Evolutionary conservation across 768 basidiomycete species (phyloP), one percentile per base, ranked within the genome.

Genomic region (Baorangia bicolor): DNA sequence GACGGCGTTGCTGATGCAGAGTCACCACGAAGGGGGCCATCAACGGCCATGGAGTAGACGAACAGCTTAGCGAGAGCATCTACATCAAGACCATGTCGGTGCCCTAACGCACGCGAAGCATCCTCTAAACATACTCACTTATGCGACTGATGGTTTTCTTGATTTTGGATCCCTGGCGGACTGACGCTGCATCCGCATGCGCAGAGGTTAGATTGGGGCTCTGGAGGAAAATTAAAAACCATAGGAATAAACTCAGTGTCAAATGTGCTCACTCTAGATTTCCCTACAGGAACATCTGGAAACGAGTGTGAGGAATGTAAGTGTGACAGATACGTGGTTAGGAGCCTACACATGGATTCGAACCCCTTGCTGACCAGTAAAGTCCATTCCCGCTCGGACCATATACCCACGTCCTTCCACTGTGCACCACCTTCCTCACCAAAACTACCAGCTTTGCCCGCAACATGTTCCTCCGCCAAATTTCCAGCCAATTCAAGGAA

Each of bases 381-480:
- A 52, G 84, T 83, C 86, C 93, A 98, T 70, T 98, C 86, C 40
- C 82, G 77, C 54, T 92, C 82, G 5, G 83, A 86, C 83, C 93
- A 94, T 51, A 98, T 94, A 13, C 95, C 95, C 34, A 98, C 81
- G 61, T 92, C 90, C 68, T 87, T 88, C 85, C 86, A 88, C 53
- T 75, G 72, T 9, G 84, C 80, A 37, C 80, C 78, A 47, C 80
- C 82, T 61, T 83, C 80, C 46, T 71, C 70, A 10, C 81, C 84
- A n/a, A 73, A 77, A 41, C 75, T 75, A n/a, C 83, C 81, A 37
- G 69, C 67, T 21, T 77, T 72, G 20, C 87, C 86, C 21, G 82
- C 86, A 59, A 90, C 80, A 64, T 91, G 86, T 64, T 89, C 86
- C 68, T 89, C 86, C 0, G 88, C 77, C 23, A 93, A 71, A 28